Conservation (phyloP, 2,329 filamentous ascomycete species). For the Pseudogymnoascus sp. region DNA sequence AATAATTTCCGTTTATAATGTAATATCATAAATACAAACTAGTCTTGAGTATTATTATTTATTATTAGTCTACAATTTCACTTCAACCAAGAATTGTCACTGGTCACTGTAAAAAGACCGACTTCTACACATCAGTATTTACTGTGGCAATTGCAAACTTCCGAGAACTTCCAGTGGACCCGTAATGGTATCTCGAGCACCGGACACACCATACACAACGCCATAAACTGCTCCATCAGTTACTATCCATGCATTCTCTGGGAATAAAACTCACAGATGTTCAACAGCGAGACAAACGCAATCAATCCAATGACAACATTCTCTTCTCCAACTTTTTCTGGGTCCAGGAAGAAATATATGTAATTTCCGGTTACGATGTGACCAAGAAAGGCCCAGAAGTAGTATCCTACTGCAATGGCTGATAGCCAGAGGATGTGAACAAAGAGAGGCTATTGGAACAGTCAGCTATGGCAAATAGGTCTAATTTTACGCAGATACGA, state of each 20-base stretch:
- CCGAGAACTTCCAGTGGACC: not conserved
- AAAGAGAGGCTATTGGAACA: conserved; percentile 19
- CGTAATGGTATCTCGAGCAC: conserved; percentile 16
- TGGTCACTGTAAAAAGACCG: not conserved
- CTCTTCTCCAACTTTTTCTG: conserved; percentile 23
- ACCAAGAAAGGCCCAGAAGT: conserved; percentile 27
- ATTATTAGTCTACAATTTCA: not conserved
- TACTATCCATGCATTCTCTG: not conserved
- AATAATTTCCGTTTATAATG: too few relatives aligned
- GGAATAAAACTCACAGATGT: conserved; percentile 21
- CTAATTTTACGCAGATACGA: not conserved
- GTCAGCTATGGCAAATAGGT: not conserved
- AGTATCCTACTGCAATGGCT: conserved; percentile 21
- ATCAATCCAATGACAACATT: conserved; percentile 19
- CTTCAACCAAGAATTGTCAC: not conserved
- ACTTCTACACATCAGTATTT: not conserved
- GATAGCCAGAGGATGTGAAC: conserved; percentile 21
- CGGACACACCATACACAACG: conserved; percentile 20
- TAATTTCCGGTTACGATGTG: conserved; percentile 23
- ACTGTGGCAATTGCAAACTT: not conserved
- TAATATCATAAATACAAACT: not conserved
- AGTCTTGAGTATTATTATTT: not conserved
- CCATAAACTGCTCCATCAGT: conserved; percentile 16
- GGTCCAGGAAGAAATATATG: conserved; percentile 27
- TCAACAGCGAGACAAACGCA: conserved; percentile 17